These are phyloP conservation scores for Rhodotorula sp. DNA, from an alignment of 1,284 basidiomycete species.

Conservation along the genomic window DNA sequence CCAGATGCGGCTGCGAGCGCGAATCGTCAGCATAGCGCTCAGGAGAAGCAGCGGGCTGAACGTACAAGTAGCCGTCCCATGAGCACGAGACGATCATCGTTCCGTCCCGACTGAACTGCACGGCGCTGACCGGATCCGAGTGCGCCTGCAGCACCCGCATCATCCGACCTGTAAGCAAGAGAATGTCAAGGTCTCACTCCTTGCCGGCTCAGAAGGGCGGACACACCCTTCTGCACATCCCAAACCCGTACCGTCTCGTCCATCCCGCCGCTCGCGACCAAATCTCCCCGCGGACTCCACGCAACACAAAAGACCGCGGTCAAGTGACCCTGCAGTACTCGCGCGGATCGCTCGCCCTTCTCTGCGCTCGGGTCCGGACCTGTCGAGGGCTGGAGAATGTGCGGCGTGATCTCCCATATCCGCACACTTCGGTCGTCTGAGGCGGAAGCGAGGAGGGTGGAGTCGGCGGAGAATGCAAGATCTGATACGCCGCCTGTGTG, in stretches of 20 bases:
- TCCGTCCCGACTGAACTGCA: slow-evolving; percentile 90
- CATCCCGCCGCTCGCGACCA: slow-evolving; percentile 86
- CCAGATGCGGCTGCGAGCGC: slow-evolving; percentile 76
- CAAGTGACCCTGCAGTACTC: slow-evolving; percentile 66
- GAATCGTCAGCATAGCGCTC: background rate
- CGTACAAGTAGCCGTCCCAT: slow-evolving; percentile 94
- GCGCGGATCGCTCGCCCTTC: slow-evolving; percentile 1
- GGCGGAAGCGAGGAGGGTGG: slow-evolving; percentile 76
- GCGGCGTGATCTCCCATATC: slow-evolving; percentile 63
- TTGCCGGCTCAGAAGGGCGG: background rate
- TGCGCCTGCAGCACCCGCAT: slow-evolving; percentile 75
- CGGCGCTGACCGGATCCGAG: slow-evolving; percentile 91
- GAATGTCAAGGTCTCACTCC: background rate
- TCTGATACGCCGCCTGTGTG: slow-evolving; percentile 69
- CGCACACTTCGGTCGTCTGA: slow-evolving; percentile 84
- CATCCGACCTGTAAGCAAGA: slow-evolving; percentile 45
- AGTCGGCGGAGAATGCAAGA: slow-evolving; percentile 78
- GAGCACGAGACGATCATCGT: slow-evolving; percentile 88
- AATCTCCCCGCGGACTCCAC: slow-evolving; percentile 81
- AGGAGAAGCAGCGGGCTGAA: slow-evolving; percentile 18
- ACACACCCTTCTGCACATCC: slow-evolving; percentile 84
- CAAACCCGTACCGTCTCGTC: slow-evolving; percentile 94
- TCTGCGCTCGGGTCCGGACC: background rate
- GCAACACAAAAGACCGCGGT: slow-evolving; percentile 91
- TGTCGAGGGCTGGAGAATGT: background rate